A percentile compares a stretch with the other conserved stretches of the same genome.
Evolutionary conservation across 228 moss, liverwort and hornwort genomes (phyloP).

Genomic region (Sphagnum fallax): DNA sequence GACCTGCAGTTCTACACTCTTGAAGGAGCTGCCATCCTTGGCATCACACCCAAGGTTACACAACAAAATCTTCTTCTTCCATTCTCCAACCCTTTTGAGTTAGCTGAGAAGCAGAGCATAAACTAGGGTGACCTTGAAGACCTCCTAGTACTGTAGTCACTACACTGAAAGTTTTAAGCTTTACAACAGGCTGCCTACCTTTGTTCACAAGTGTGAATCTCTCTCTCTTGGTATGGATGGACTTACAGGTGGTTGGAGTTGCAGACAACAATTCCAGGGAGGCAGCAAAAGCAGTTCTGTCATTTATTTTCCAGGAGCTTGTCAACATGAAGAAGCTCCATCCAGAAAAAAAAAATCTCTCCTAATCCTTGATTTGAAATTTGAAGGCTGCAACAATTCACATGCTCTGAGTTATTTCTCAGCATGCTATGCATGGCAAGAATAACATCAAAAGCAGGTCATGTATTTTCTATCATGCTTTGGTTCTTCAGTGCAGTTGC

Average conservation of each 20-base stretch:
- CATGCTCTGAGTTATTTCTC: no score
- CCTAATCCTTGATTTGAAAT: neutral
- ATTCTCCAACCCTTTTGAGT: neutral
- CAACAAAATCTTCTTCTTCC: neutral
- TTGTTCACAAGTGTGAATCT: neutral
- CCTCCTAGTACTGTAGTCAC: no score
- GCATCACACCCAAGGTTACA: slow-evolving; percentile 60
- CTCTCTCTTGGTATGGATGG: neutral
- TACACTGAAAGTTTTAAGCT: neutral
- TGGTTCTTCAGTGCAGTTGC: no score
- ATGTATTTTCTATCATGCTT: no score
- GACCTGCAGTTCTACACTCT: slow-evolving; percentile 56
- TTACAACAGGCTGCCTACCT: neutral
- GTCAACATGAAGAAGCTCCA: slow-evolving; percentile 58
- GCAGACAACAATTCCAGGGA: slow-evolving; percentile 47
- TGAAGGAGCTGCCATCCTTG: slow-evolving; percentile 63
- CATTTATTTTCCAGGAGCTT: slow-evolving; percentile 53
- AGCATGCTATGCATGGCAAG: no score
- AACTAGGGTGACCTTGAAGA: no score
- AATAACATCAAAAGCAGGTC: no score
- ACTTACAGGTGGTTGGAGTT: slow-evolving; percentile 43
- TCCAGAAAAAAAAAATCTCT: slow-evolving; percentile 5
- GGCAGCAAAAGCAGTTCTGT: slow-evolving; percentile 41
- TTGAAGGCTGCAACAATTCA: no score
- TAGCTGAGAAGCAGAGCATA: neutral